These are phyloP conservation scores for Starmerella cellae DNA, from an alignment of 805 yeast species.

Conservation along the genomic window DNA sequence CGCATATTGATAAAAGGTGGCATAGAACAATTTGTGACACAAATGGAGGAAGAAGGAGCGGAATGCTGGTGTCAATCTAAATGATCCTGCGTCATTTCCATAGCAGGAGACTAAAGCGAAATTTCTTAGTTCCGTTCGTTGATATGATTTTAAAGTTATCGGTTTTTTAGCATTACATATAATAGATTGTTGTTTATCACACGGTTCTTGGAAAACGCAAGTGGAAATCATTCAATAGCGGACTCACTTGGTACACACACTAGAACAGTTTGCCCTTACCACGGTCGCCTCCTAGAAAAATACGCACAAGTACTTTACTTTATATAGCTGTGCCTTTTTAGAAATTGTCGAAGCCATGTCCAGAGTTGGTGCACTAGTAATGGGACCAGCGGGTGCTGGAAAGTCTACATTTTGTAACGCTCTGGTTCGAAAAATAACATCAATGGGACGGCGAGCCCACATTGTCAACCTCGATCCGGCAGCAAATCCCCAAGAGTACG, in stretches of 20 bases:
- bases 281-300: not conserved
- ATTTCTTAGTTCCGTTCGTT: too few relatives aligned
- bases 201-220: too few relatives aligned
- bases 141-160: too few relatives aligned
- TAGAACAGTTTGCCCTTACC: too few relatives aligned
- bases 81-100: too few relatives aligned
- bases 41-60: slow-evolving; percentile 52
- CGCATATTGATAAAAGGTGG: slow-evolving; percentile 38
- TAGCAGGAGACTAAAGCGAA: too few relatives aligned
- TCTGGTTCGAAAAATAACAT: slow-evolving; percentile 73
- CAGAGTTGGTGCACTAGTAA: slow-evolving; percentile 79
- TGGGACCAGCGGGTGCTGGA: slow-evolving; percentile 98
- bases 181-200: too few relatives aligned
- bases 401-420: slow-evolving; percentile 87
- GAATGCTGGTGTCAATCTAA: slow-evolving; percentile 51
- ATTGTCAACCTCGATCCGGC: slow-evolving; percentile 94
- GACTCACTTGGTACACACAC: too few relatives aligned
- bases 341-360: slow-evolving; percentile 74
- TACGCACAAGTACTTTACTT: too few relatives aligned
- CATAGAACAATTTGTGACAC: slow-evolving; percentile 47
- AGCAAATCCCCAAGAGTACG: slow-evolving; percentile 83
- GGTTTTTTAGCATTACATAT: too few relatives aligned
- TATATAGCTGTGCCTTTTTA: too few relatives aligned
- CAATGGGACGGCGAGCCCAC: slow-evolving; percentile 85
- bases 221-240: too few relatives aligned